A percentile compares a stretch with the other conserved stretches of the same genome.
Evolutionary conservation across 345 rosid genomes (phyloP).

Genomic region (Crucihimalaya himalaica): DNA sequence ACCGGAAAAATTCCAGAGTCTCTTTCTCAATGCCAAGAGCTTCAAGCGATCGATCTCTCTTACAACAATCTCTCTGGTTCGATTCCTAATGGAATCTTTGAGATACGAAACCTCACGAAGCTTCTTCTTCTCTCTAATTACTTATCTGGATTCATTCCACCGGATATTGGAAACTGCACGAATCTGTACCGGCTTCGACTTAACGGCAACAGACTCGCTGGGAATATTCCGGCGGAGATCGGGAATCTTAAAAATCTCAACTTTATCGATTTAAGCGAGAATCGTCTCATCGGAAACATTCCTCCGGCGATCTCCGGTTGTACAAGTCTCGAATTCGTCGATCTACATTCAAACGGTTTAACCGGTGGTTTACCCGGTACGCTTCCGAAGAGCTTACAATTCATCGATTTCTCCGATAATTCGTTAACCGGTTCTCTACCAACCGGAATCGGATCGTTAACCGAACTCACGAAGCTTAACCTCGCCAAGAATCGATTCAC

Average conservation of each 20-base stretch:
- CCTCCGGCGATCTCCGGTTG: slow-evolving; percentile 66
- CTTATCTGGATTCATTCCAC: slow-evolving; percentile 75
- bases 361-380: slow-evolving; percentile 65
- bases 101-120: slow-evolving; percentile 76
- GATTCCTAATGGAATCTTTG: slow-evolving; percentile 63
- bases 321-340: slow-evolving; percentile 65
- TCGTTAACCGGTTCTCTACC: slow-evolving; percentile 63
- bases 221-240: slow-evolving; percentile 77
- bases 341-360: slow-evolving; percentile 79
- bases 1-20: slow-evolving; percentile 74
- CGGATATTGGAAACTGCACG: slow-evolving; percentile 83
- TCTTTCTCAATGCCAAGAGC: slow-evolving; percentile 66
- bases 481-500: slow-evolving; percentile 69
- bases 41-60: slow-evolving; percentile 91
- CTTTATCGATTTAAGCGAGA: slow-evolving; percentile 73
- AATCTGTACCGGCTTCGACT: slow-evolving; percentile 64
- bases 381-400: slow-evolving; percentile 67
- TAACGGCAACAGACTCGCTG: slow-evolving; percentile 68
- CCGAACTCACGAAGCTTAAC: slow-evolving; percentile 72
- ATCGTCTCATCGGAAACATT: slow-evolving; percentile 65
- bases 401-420: slow-evolving; percentile 74
- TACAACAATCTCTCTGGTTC: slow-evolving; percentile 76
- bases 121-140: slow-evolving; percentile 74
- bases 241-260: slow-evolving; percentile 64
- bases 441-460: slow-evolving; percentile 61